phyloP scores from a whole-genome alignment of 345 rosid species.

The Chamaenerion angustifolium region DNA sequence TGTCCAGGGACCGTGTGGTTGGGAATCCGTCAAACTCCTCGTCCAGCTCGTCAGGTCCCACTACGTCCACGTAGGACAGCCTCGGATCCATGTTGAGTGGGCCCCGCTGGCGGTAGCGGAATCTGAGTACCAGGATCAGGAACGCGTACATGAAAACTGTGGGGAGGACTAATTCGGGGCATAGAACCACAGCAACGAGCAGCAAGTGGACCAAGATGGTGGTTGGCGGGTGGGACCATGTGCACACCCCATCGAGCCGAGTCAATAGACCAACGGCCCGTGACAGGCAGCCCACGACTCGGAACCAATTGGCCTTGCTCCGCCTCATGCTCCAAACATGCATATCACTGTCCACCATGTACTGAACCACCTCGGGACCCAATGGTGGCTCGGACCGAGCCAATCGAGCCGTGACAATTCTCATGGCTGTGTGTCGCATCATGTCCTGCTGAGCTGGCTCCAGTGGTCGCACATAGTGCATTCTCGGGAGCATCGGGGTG shows the following conservation, averaged over 20 bases:
- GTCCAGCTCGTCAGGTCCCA: constrained; percentile 61
- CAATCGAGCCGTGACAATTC: constrained; percentile 54
- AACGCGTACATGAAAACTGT: constrained; percentile 79
- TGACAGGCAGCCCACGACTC: constrained; percentile 56
- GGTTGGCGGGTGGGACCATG: constrained; percentile 63
- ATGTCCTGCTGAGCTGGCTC: constrained; percentile 75
- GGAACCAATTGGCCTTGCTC: constrained; percentile 88
- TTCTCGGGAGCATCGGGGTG: constrained; percentile 64
- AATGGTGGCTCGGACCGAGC: constrained; percentile 65
- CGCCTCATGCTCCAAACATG: constrained; percentile 91
- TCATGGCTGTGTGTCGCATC: constrained; percentile 76
- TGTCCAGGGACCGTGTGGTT: constrained; percentile 35
- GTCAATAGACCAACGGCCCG: constrained; percentile 48
- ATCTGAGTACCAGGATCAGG: constrained; percentile 36
- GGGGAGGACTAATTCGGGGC: constrained; percentile 72
- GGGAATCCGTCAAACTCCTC: constrained; percentile 86
- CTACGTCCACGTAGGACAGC: constrained; percentile 49
- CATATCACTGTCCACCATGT: constrained; percentile 63
- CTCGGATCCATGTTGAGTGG: constrained; percentile 47
- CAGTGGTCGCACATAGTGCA: constrained; percentile 67
- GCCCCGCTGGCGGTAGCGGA: constrained; percentile 40
- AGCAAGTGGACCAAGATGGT: constrained; percentile 53
- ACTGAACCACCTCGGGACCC: constrained; percentile 82
- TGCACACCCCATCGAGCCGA: constrained; percentile 57
- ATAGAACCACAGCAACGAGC: constrained; percentile 49